Evolutionary conservation across 148 eudicot genomes (phyloP), one percentile per base, ranked within the genome.

Genomic region (Heliosperma pusillum): DNA sequence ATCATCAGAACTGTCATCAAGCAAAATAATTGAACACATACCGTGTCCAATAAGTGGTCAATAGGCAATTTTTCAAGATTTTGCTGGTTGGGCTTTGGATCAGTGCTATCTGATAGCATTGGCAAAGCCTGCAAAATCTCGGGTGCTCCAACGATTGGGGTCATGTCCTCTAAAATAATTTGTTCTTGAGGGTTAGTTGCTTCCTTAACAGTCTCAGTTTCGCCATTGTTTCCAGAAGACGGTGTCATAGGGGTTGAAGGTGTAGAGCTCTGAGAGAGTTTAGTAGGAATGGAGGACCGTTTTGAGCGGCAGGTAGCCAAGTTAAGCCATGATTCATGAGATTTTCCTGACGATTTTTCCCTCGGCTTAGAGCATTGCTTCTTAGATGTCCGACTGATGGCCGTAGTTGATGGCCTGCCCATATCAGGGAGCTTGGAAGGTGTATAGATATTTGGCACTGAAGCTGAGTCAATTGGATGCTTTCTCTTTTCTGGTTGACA

Each of bases 181-280:
- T 40, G 72, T 20, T 15, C 73, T 56, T 16, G 44, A 57, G 9
- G 24, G 13, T 24, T 55, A 10, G 13, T 64, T 15, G 4, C 72
- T 53, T 55, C 72, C 26, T 29, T 13, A 59, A 20, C 1, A 66
- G 4, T 66, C 78, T 53, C 71, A 33, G 29, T 24, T 13, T 21
- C 36, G 24, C 0, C 58, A 4, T 7, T 64, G 44, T 47, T 63
- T 9, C 8, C 11, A 36, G 67, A 72, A 26, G 72, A 66, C 11
- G 80, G 66, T 65, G 67, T 56, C 10, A 67, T 10, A 19, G 83
- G 81, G 74, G 83, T 73, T 62, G 73, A 58, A 71, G 80, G 81
- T 68, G 79, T 61, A 52, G 80, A 71, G 30, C 44, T 42, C 45
- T 67, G 78, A 7, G 79, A 47, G 22, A 44, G 69, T 56, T 78